Evolutionary conservation across 2,329 filamentous ascomycete genomes (phyloP).

Genomic region (Ophiognomonia clavigignenti-juglandacearum): DNA sequence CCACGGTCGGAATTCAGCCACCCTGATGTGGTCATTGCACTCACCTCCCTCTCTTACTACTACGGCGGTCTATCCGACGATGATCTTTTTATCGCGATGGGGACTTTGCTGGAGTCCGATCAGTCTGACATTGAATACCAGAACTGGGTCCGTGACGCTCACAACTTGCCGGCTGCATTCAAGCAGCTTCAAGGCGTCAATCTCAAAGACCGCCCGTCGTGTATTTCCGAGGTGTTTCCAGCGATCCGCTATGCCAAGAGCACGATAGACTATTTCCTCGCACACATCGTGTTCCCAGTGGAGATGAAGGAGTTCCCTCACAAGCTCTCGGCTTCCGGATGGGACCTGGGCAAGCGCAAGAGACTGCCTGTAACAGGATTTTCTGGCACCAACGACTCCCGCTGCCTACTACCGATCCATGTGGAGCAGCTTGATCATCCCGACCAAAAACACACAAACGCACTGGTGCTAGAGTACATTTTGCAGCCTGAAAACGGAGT

Average conservation of each 20-base stretch:
- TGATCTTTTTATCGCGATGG: slow-evolving; percentile 44
- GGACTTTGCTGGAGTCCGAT: slow-evolving; percentile 44
- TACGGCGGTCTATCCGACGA: slow-evolving; percentile 48
- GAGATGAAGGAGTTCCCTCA: slow-evolving; percentile 58
- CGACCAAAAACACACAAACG: slow-evolving; percentile 60
- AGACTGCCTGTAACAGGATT: slow-evolving; percentile 56
- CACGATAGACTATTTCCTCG: slow-evolving; percentile 60
- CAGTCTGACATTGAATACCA: slow-evolving; percentile 47
- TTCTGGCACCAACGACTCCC: slow-evolving; percentile 64
- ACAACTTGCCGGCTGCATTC: slow-evolving; percentile 31
- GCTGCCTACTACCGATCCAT: slow-evolving; percentile 49
- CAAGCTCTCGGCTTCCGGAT: slow-evolving; percentile 62
- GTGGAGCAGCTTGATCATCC: slow-evolving; percentile 52
- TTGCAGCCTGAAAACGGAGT: slow-evolving; percentile 48
- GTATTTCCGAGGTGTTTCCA: slow-evolving; percentile 45
- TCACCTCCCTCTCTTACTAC: slow-evolving; percentile 55
- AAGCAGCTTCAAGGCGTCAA: slow-evolving; percentile 49
- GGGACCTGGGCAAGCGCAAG: slow-evolving; percentile 54
- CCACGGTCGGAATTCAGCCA: slow-evolving; percentile 57
- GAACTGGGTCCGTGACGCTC: slow-evolving; percentile 37
- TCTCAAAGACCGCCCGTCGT: slow-evolving; percentile 47
- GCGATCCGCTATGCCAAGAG: slow-evolving; percentile 45
- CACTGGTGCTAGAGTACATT: slow-evolving; percentile 56
- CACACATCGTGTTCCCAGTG: slow-evolving; percentile 52
- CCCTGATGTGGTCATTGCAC: slow-evolving; percentile 50